phyloP scores from a whole-genome alignment of 2,329 filamentous ascomycete genomes.

The Myriosclerotinia curreyana region DNA sequence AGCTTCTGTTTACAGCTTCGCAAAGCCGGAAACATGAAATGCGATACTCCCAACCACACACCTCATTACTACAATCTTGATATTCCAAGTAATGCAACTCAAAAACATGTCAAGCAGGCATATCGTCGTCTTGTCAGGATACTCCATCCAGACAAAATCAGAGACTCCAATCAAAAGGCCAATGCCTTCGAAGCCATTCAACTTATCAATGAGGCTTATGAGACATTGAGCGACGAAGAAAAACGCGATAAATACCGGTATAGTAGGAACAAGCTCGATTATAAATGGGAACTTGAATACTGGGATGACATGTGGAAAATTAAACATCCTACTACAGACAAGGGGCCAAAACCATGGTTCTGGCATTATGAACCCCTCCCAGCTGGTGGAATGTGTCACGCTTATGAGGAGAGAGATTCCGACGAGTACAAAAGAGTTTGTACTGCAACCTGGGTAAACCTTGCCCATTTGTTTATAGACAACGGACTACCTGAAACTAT shows the following conservation, averaged over 20 bases:
- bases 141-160: slow-evolving; percentile 13
- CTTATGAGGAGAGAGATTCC: not conserved
- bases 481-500: not conserved
- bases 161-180: not conserved
- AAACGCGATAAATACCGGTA: not conserved
- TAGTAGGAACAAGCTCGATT: not conserved
- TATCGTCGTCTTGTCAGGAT: not conserved
- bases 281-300: not conserved
- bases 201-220: slow-evolving; percentile 6
- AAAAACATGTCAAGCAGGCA: not conserved
- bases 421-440: not conserved
- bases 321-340: not conserved
- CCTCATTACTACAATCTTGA: slow-evolving; percentile 20
- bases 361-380: slow-evolving; percentile 3
- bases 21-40: not conserved
- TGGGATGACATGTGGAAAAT: not conserved
- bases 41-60: not conserved
- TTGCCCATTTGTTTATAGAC: slow-evolving; percentile 10
- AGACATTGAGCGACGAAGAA: not conserved
- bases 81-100: slow-evolving; percentile 1
- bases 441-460: slow-evolving; percentile 19
- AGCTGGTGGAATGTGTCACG: not conserved
- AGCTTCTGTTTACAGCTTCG: not conserved
- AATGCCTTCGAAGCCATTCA: not conserved
- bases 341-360: slow-evolving; percentile 5